Conservation (phyloP, 352 stramenopile genomes). For the Phytophthora tentaculata region DNA sequence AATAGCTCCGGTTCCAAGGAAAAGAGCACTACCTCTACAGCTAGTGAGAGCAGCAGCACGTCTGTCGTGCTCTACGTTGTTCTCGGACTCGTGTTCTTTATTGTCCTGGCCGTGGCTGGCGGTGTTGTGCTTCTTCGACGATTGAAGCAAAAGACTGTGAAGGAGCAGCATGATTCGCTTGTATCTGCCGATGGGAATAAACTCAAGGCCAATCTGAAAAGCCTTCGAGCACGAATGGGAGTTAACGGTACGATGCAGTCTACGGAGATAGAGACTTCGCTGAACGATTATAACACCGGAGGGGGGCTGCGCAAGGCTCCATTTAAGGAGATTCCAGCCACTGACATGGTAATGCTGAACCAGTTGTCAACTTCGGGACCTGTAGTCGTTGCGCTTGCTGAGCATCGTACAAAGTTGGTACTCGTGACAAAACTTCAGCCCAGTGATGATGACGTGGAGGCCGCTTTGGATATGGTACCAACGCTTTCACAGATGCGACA, state of each 20-base stretch:
- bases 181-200: constrained; percentile 48
- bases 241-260: constrained; percentile 28
- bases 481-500: constrained; percentile 74
- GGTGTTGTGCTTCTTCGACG: constrained; percentile 68
- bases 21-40: constrained; percentile 36
- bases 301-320: constrained; percentile 57
- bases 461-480: constrained; percentile 58
- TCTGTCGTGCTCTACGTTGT: constrained; percentile 50
- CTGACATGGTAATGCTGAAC: constrained; percentile 46
- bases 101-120: constrained; percentile 49
- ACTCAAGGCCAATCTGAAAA: constrained; percentile 50
- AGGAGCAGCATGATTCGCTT: constrained; percentile 39
- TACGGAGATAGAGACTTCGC: constrained; percentile 40
- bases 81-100: constrained; percentile 46
- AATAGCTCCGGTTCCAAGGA: constrained; percentile 40
- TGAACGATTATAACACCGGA: constrained; percentile 49
- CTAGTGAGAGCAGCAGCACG: constrained; percentile 29
- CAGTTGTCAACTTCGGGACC: constrained; percentile 54
- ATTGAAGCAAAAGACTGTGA: constrained; percentile 57
- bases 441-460: constrained; percentile 64
- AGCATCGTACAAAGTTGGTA: constrained; percentile 60
- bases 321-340: constrained; percentile 59
- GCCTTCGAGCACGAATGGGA: constrained; percentile 38
- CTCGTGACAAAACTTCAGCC: constrained; percentile 61
- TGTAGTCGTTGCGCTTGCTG: constrained; percentile 51